These are phyloP conservation scores for Gastrodia elata DNA, from an alignment of 106 monocot genomes.

Conservation along the genomic window DNA sequence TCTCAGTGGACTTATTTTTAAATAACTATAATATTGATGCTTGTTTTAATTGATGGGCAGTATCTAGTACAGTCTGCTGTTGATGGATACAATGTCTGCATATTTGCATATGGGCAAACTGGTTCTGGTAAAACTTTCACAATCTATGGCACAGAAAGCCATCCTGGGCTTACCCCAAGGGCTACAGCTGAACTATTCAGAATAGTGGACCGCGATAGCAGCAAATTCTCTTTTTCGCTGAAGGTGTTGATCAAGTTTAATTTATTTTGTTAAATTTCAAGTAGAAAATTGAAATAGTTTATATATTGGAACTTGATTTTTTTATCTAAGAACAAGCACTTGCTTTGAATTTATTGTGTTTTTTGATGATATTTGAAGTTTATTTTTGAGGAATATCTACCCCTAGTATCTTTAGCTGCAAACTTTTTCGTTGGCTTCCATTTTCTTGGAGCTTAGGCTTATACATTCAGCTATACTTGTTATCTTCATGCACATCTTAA, in stretches of 20 bases:
- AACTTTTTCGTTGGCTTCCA: too few species aligned
- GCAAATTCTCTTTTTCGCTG: slow-evolving; percentile 82
- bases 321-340: neutral
- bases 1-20: neutral
- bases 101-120: slow-evolving; percentile 99
- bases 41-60: slow-evolving; percentile 32
- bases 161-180: slow-evolving; percentile 85
- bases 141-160: slow-evolving; percentile 80
- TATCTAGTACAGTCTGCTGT: slow-evolving; percentile 94
- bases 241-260: slow-evolving; percentile 37
- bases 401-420: too few species aligned
- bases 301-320: neutral
- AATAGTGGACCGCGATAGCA: slow-evolving; percentile 73
- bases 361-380: neutral
- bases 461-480: too few species aligned
- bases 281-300: neutral
- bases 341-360: neutral
- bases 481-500: too few species aligned
- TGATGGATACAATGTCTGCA: slow-evolving; percentile 98
- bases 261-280: neutral
- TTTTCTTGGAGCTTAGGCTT: too few species aligned
- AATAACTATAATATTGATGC: neutral
- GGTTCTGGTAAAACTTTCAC: slow-evolving; percentile 98
- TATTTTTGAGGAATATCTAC: neutral
- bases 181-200: slow-evolving; percentile 82